Conservation (phyloP, 2,329 filamentous ascomycete species). For the Arthrobotrys conoides region DNA sequence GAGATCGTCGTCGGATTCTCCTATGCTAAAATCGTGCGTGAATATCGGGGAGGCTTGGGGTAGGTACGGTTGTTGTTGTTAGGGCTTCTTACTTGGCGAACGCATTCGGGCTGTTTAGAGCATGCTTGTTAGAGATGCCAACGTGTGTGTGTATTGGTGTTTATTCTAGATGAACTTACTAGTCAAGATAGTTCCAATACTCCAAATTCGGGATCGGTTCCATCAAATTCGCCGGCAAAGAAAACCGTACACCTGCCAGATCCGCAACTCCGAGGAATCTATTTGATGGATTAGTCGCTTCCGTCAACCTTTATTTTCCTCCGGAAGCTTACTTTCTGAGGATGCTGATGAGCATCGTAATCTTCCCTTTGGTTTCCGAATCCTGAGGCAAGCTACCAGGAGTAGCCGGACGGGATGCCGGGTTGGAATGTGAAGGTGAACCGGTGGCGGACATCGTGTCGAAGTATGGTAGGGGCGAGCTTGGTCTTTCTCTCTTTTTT, state of each 20-base stretch:
- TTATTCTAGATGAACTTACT: constrained; percentile 73
- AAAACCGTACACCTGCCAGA: constrained; percentile 95
- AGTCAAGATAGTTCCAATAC: constrained; percentile 98
- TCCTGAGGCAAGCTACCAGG: constrained; percentile 58
- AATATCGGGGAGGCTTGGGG: not conserved
- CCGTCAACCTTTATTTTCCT: not conserved
- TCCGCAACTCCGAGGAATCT: constrained; percentile 95
- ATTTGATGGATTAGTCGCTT: constrained; percentile 12
- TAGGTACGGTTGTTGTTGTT: not conserved
- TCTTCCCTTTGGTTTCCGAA: constrained; percentile 49
- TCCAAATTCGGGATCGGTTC: constrained; percentile 98
- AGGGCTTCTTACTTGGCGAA: constrained; percentile 51
- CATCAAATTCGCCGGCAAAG: constrained; percentile 91
- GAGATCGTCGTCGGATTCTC: constrained; percentile 89
- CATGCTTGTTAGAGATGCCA: constrained; percentile 11
- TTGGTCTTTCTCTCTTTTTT: not conserved
- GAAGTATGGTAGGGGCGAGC: not conserved
- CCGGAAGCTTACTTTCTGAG: constrained; percentile 42
- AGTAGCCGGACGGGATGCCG: constrained; percentile 49
- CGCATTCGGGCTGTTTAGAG: constrained; percentile 46
- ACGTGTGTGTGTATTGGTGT: constrained; percentile 69
- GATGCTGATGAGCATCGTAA: constrained; percentile 35
- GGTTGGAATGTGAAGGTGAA: constrained; percentile 53
- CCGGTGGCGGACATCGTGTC: constrained; percentile 50
- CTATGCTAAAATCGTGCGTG: constrained; percentile 72